A percentile compares a stretch with the other conserved stretches of the same genome.
Conservation (phyloP, 257 asterid species). For the Buddleja alternifolia region DNA sequence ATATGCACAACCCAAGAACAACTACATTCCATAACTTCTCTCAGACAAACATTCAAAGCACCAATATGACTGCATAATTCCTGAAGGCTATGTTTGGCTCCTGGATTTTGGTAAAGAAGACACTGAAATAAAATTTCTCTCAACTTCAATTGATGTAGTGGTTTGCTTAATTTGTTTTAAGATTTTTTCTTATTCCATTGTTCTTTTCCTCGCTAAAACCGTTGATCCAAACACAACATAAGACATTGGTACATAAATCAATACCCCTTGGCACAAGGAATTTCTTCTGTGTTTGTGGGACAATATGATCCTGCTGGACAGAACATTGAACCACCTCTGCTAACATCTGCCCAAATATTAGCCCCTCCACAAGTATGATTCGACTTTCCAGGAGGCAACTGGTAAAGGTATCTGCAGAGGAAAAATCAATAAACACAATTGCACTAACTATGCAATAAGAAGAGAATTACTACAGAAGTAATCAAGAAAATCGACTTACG, state of each 20-base stretch:
- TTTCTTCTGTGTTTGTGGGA: conserved; percentile 65
- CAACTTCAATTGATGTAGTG: no score
- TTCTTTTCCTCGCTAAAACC: no score
- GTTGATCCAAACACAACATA: no score
- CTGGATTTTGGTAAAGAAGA: no score
- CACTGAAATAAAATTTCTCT: no score
- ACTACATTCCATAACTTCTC: background rate
- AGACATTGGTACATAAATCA: conserved; percentile 17
- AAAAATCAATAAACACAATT: conserved; percentile 10
- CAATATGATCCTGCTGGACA: conserved; percentile 93
- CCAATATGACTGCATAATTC: background rate
- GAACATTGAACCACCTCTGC: conserved; percentile 68
- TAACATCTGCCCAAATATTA: conserved; percentile 83
- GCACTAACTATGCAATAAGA: conserved; percentile 9
- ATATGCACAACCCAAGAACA: background rate
- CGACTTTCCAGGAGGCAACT: conserved; percentile 58
- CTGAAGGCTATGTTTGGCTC: no score
- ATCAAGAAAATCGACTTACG: conserved; percentile 58
- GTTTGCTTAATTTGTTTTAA: no score
- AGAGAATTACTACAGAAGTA: background rate
- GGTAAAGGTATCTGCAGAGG: conserved; percentile 71
- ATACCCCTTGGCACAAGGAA: conserved; percentile 77
- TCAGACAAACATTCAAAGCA: background rate
- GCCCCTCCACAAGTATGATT: conserved; percentile 95
- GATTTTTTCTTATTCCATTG: no score